Base-by-base conservation (phyloP, 768 basidiomycete genomes). In the Phylloporus scabripes region DNA sequence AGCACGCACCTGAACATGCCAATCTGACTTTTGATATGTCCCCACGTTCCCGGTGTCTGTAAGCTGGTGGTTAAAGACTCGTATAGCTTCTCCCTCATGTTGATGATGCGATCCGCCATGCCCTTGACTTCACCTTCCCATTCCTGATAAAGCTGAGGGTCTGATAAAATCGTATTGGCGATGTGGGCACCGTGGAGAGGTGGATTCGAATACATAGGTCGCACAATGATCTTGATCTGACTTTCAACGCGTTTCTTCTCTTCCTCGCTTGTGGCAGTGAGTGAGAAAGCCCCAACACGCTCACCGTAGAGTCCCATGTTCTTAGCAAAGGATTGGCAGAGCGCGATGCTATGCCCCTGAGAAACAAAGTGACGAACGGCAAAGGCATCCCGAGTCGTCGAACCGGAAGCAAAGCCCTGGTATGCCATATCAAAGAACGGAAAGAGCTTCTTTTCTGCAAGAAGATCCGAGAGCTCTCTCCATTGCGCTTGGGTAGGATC, bases 401-500 rank as follows among this genome's bases (percentile, higher is more conserved):
- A 83, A 44, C 96, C 96, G 20, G 94, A 96, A 31, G 96, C 95
- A 67, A 99, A 99, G 45, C 96, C 96, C 71, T 96, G 92, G 75
- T 99, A 99, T 14, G 96, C 95, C 93, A 97, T 97, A 72, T 99
- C 96, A 68, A 98, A 97, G 82, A 97, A 92, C 45, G 95, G 89
- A 83, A 97, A 95, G 59, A 95, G 80, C 55, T 83, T 81, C 75
- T 81, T 90, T 74, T 92, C 87, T 63, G 89, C 83, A 58, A 95
- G 71, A 51, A 98, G 74, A 60, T 92, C 79, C 37, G 89, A 92
- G 53, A 99, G 83, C 66, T 89, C 80, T 52, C 76, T 78, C 96
- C 96, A 99, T 72, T 99, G 93, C 43, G 82, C 84, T 18, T 77
- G 80, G 9, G 94, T 96, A 26, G 92, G 94, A 72, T 99, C 96